Conservation (phyloP, 495 filamentous ascomycete genomes). For the Rhypophila decipiens region DNA sequence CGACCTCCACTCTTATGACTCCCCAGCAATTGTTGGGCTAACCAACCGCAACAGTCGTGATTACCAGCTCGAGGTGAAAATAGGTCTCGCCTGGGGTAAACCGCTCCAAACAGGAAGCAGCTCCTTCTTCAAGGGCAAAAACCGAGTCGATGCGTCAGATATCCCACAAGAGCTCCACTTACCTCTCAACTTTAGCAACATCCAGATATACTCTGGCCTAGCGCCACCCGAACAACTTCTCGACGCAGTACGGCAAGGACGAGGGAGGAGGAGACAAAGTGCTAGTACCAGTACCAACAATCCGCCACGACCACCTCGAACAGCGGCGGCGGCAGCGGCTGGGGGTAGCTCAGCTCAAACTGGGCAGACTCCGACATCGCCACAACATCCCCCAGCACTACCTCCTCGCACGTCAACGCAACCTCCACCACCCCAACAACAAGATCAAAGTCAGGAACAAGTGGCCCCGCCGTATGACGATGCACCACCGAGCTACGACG, state of each 20-base stretch:
- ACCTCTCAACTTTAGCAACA: slow-evolving; percentile 63
- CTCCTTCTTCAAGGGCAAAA: slow-evolving; percentile 15
- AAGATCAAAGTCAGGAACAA: slow-evolving; percentile 15
- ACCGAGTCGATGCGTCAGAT: slow-evolving; percentile 12
- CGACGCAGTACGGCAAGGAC: slow-evolving; percentile 51
- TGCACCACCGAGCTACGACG: slow-evolving; percentile 76
- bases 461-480: slow-evolving; percentile 47
- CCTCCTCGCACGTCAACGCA: slow-evolving; percentile 1
- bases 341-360: not conserved
- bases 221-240: slow-evolving; percentile 71
- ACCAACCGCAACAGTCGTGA: slow-evolving; percentile 32
- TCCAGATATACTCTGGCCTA: slow-evolving; percentile 86
- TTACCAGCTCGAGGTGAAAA: slow-evolving; percentile 76
- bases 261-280: slow-evolving; percentile 4
- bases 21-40: not conserved
- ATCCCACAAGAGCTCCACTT: slow-evolving; percentile 66
- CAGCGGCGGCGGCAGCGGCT: too few species aligned
- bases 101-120: slow-evolving; percentile 6
- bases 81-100: slow-evolving; percentile 59
- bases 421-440: slow-evolving; percentile 3
- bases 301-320: slow-evolving; percentile 14
- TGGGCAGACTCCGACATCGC: slow-evolving; percentile 2
- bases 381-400: slow-evolving; percentile 2
- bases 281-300: slow-evolving; percentile 31
- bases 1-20: not conserved